phyloP scores from a whole-genome alignment of 306 rosid genomes.

The Pachyrhizus erosus region DNA sequence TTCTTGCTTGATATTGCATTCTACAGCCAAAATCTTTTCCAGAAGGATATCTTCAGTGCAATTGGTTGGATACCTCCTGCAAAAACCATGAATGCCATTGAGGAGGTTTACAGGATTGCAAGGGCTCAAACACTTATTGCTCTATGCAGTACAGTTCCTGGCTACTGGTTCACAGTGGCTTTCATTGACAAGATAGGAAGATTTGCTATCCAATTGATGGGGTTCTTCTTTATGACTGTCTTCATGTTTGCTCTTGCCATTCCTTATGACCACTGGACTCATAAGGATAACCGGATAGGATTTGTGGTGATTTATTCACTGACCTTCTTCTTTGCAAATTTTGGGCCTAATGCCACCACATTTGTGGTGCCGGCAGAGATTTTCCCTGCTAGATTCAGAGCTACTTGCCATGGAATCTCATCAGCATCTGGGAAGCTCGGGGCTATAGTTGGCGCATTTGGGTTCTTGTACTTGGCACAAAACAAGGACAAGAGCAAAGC shows the following conservation, averaged over 20 bases:
- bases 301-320: slow-evolving; percentile 70
- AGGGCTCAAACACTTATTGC: slow-evolving; percentile 86
- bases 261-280: slow-evolving; percentile 89
- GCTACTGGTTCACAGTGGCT: slow-evolving; percentile 81
- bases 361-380: slow-evolving; percentile 87
- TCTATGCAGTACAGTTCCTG: slow-evolving; percentile 79
- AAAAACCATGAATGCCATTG: slow-evolving; percentile 75
- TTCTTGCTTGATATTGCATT: slow-evolving; percentile 83
- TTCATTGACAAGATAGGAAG: slow-evolving; percentile 77
- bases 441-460: slow-evolving; percentile 83
- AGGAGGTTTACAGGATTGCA: slow-evolving; percentile 72
- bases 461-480: slow-evolving; percentile 88
- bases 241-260: slow-evolving; percentile 84
- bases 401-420: slow-evolving; percentile 85
- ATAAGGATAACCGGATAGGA: slow-evolving; percentile 66
- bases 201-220: slow-evolving; percentile 75
- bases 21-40: slow-evolving; percentile 80
- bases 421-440: slow-evolving; percentile 78
- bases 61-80: slow-evolving; percentile 84
- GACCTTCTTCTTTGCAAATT: slow-evolving; percentile 81
- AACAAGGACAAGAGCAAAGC: slow-evolving; percentile 60
- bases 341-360: slow-evolving; percentile 87
- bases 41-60: slow-evolving; percentile 78
- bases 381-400: slow-evolving; percentile 72
- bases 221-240: slow-evolving; percentile 87